Conservation (phyloP, 1,284 basidiomycete species). For the Sanghuangporus weigelae region DNA sequence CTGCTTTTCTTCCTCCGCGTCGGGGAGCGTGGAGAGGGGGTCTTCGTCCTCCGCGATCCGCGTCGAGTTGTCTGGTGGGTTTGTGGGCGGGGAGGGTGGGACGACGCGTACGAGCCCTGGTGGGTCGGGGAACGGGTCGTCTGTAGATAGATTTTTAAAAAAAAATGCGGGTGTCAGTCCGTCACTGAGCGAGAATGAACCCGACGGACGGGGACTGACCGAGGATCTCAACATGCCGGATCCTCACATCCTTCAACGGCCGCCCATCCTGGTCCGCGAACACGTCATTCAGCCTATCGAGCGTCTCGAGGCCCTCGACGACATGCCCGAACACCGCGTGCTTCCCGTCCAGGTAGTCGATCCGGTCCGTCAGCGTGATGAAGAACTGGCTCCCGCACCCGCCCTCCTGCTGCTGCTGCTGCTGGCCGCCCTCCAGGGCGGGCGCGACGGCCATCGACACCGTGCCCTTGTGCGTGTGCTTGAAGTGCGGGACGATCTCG, state of each 20-base stretch:
- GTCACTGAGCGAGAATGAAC: neutral
- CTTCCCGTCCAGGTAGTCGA: conserved; percentile 94
- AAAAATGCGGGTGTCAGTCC: neutral
- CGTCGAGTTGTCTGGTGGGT: conserved; percentile 77
- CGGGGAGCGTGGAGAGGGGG: conserved; percentile 67
- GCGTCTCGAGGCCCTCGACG: conserved; percentile 89
- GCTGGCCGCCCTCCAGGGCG: conserved; percentile 54
- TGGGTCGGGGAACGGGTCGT: conserved; percentile 94
- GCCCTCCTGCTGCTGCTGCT: conserved; percentile 38
- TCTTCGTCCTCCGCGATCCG: conserved; percentile 93
- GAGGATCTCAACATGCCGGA: conserved; percentile 88
- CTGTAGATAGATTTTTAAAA: conserved; percentile 35
- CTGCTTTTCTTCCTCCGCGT: conserved; percentile 77
- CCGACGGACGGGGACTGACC: conserved; percentile 44
- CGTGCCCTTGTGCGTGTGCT: conserved; percentile 84
- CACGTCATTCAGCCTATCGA: conserved; percentile 91
- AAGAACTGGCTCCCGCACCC: conserved; percentile 97
- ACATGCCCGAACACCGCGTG: conserved; percentile 95
- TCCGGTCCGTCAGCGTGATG: conserved; percentile 84
- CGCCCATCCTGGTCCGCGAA: conserved; percentile 85
- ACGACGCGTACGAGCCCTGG: conserved; percentile 62
- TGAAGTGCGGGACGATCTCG: conserved; percentile 75
- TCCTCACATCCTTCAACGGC: conserved; percentile 90
- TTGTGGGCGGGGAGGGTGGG: conserved; percentile 73
- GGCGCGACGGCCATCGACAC: conserved; percentile 95